phyloP scores from a whole-genome alignment of 805 yeast species.

The Ogataea siamensis region DNA sequence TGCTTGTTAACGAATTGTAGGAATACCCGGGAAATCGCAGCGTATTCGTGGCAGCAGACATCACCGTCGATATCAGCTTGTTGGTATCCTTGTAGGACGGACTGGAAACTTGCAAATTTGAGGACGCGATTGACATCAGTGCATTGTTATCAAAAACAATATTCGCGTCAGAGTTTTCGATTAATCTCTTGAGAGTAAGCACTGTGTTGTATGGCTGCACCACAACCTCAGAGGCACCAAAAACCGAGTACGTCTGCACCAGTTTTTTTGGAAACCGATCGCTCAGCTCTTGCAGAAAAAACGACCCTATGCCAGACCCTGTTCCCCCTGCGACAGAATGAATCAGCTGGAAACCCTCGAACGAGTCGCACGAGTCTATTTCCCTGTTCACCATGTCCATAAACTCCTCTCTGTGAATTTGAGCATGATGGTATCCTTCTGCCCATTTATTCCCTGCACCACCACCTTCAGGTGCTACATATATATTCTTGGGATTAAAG shows the following conservation, averaged over 20 bases:
- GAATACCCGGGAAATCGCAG: constrained; percentile 88
- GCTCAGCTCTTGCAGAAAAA: constrained; percentile 68
- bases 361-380: constrained; percentile 82
- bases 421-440: constrained; percentile 79
- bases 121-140: constrained; percentile 66
- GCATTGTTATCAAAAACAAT: constrained; percentile 93
- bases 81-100: constrained; percentile 79
- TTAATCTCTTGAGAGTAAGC: constrained; percentile 74
- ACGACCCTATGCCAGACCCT: constrained; percentile 93
- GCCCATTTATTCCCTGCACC: constrained; percentile 99
- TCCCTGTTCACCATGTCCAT: constrained; percentile 85
- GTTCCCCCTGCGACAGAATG: constrained; percentile 99
- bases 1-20: constrained; percentile 80
- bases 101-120: constrained; percentile 51
- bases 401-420: constrained; percentile 65
- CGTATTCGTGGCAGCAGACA: constrained; percentile 83
- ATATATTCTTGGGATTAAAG: constrained; percentile 81
- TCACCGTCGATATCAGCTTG: constrained; percentile 78
- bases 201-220: constrained; percentile 95
- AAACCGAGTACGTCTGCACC: constrained; percentile 80
- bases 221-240: constrained; percentile 92
- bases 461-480: constrained; percentile 73
- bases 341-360: constrained; percentile 85
- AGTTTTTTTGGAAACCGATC: constrained; percentile 84
- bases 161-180: constrained; percentile 81